A percentile compares a stretch with the other conserved stretches of the same genome.
These are phyloP conservation scores for Chionographis japonica DNA, from an alignment of 106 monocot genomes.

Conservation along the genomic window DNA sequence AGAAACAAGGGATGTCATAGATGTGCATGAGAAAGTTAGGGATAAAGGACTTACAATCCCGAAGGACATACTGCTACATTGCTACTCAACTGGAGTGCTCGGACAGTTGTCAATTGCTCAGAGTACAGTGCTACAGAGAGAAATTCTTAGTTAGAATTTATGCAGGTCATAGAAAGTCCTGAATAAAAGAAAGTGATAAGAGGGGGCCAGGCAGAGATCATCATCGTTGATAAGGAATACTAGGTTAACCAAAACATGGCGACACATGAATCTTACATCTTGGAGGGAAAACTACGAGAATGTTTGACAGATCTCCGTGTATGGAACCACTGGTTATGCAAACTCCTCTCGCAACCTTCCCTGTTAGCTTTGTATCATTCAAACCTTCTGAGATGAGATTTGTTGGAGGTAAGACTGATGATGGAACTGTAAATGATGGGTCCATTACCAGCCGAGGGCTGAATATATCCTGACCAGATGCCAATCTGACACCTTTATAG, in stretches of 20 bases:
- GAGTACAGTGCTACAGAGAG: conserved; percentile 48
- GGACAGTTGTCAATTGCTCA: conserved; percentile 51
- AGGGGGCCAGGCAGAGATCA: neutral
- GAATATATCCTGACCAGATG: conserved; percentile 77
- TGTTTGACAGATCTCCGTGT: conserved; percentile 48
- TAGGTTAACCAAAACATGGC: neutral
- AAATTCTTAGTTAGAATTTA: conserved; percentile 9
- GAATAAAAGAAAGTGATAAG: neutral
- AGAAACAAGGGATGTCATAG: neutral
- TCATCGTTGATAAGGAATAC: neutral
- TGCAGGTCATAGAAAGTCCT: too few relatives aligned
- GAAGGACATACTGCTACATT: conserved; percentile 72
- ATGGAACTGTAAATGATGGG: conserved; percentile 42
- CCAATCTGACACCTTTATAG: conserved; percentile 60
- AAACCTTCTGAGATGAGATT: conserved; percentile 10
- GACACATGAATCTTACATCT: conserved; percentile 47
- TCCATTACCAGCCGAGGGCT: conserved; percentile 60
- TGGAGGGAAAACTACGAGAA: conserved; percentile 73
- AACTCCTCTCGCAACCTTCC: conserved; percentile 61
- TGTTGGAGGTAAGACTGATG: conserved; percentile 18
- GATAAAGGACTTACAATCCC: conserved; percentile 53
- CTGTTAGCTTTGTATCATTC: conserved; percentile 5
- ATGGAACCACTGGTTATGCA: conserved; percentile 53
- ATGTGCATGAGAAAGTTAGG: neutral
- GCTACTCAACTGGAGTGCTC: conserved; percentile 75